Evolutionary conservation across 495 filamentous ascomycete species (phyloP).

Genomic region (Coniosporium apollinis): DNA sequence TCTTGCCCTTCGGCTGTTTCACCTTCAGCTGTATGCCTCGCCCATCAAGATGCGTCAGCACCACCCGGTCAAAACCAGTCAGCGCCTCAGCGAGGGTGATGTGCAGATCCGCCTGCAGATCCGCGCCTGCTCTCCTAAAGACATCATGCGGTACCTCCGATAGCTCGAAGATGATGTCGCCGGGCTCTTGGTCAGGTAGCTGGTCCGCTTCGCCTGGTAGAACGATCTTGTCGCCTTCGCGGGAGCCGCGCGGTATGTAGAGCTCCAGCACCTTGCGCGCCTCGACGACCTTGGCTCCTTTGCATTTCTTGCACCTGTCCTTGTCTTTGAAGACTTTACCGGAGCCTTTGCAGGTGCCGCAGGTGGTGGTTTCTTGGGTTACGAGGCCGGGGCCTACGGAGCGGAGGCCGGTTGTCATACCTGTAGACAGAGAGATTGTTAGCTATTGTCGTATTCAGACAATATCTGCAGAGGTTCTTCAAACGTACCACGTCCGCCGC

Average conservation of each 20-base stretch:
- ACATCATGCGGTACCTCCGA: conserved; percentile 63
- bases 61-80: conserved; percentile 76
- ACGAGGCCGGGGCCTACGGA: conserved; percentile 68
- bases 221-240: conserved; percentile 75
- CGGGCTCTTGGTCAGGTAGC: conserved; percentile 74
- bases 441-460: background rate
- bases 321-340: conserved; percentile 81
- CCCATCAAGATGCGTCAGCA: conserved; percentile 85
- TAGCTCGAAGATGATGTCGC: conserved; percentile 80
- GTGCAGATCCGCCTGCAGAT: conserved; percentile 62
- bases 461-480: no score
- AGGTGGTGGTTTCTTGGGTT: conserved; percentile 54
- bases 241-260: conserved; percentile 82
- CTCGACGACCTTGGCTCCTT: conserved; percentile 63
- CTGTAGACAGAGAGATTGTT: conserved; percentile 13
- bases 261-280: conserved; percentile 89
- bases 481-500: conserved; percentile 46
- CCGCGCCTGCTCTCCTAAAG: conserved; percentile 67
- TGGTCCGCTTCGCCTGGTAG: conserved; percentile 93
- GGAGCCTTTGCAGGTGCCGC: conserved; percentile 62
- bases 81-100: conserved; percentile 73
- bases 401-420: conserved; percentile 52
- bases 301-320: conserved; percentile 97
- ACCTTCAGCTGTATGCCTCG: conserved; percentile 72
- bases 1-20: conserved; percentile 46